phyloP scores from a whole-genome alignment of 306 rosid species.

The Lithocarpus polystachyus region DNA sequence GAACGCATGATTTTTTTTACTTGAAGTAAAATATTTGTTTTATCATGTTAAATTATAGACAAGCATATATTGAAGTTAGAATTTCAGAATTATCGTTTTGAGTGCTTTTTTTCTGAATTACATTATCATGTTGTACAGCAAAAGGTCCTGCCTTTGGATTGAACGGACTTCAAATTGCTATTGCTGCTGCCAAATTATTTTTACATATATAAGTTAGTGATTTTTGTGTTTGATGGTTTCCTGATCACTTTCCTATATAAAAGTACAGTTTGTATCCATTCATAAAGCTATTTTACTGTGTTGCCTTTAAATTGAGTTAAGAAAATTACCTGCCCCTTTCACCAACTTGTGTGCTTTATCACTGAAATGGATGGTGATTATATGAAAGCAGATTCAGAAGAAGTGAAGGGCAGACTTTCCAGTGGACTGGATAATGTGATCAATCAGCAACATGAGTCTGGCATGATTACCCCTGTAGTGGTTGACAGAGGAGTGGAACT shows the following conservation, averaged over 20 bases:
- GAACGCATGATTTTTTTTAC: not conserved
- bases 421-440: slow-evolving; percentile 18
- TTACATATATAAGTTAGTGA: not conserved
- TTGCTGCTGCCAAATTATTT: not conserved
- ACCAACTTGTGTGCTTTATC: not conserved
- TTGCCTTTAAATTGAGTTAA: not conserved
- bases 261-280: not conserved
- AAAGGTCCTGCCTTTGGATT: not conserved
- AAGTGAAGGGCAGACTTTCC: not conserved
- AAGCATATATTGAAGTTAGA: not conserved
- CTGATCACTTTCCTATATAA: not conserved
- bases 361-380: slow-evolving; percentile 13
- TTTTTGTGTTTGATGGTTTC: not conserved
- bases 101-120: not conserved
- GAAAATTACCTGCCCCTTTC: not conserved
- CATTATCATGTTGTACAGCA: not conserved
- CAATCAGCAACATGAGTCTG: slow-evolving; percentile 22
- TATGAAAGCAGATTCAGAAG: slow-evolving; percentile 30
- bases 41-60: not conserved
- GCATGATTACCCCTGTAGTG: slow-evolving; percentile 11
- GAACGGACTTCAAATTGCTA: slow-evolving; percentile 1
- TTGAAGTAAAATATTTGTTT: not conserved
- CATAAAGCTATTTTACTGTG: not conserved
- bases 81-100: not conserved
- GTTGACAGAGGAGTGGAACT: slow-evolving; percentile 11